Base-by-base conservation (phyloP, 495 filamentous ascomycete species). In the Mytilinidion resinicola region DNA sequence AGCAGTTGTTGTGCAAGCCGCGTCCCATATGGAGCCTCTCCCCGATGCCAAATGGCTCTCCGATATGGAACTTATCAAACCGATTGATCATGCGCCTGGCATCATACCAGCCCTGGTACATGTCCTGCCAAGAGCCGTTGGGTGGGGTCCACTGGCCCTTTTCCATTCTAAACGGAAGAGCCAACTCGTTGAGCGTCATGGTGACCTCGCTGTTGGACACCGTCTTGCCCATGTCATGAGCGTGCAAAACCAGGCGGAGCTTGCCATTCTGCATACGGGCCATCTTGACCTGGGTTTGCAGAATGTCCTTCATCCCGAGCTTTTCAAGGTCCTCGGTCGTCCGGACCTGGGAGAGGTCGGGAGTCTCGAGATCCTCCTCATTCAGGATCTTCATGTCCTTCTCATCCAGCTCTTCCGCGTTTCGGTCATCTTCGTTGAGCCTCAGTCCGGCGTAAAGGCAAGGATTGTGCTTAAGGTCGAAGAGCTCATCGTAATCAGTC, bases 401-500 rank as follows among this genome's bases (percentile, higher is more conserved):
- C 55, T 64, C 59, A 1, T 57, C 53, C 12, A 74, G 53, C 55
- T 60, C 47, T 65, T 72, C 70, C 36, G 70, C 72, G 58, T 25
- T 51, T 39, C 69, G 62, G 19, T 63, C 60, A 21, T 67, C 34
- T 48, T 67, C 58, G 57, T 70, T 72, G 51, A 74, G 59, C 61
- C 68, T 65, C 5, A 71, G 53, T 30, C 72, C 72, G 8, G 72
- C 72, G 46, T 65, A 73, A 12, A 74, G 62, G 17, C 72, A 60
- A 11, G 71, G 71, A 41, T 67, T 50, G 62, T 71, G 68, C 60
- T 69, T 72, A 61, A 73, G 42, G 66, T 74, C 72, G 49, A 74
- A 74, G 17, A 73, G 68, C 60, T 74, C 72, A 37, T 73, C 71
- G 57, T 74, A 74, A 55, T 74, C 71, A 19, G 70, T 73, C 66